Base-by-base conservation (phyloP, 768 basidiomycete species). In the Lentinula aciculospora region DNA sequence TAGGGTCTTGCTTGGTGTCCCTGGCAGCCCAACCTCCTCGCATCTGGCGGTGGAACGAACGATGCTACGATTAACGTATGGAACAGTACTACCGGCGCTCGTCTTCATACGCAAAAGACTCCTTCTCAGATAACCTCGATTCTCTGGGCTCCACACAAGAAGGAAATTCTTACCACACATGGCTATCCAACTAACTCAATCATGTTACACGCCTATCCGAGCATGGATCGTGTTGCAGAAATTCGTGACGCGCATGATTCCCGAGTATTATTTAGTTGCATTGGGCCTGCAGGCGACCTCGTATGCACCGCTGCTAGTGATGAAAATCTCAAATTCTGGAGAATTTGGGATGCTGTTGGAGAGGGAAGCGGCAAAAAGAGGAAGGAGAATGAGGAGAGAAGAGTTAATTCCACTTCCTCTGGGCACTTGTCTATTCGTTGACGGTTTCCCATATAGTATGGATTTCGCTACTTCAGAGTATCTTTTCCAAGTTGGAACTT, bases 251-350 rank as follows among this genome's bases (percentile, higher is more conserved):
- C 96, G 1, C 97, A 98, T 64, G 95, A 98, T 68, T 86, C 88
- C 29, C 77, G 97, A 3, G 91, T 98, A 53, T 74, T 98, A 40
- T 93, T 89, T 68, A 92, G 89, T 57, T 84, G 87, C 21, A 68
- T 97, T 7, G 84, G 89, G 57, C 97, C 97, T 2, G 88, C 85
- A 6, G 97, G 97, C 0, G 93, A 94, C 63, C 85, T 94, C 3
- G 86, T 99, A 9, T 89, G 86, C 62, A 98, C 96, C 0, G 93
- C 91, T 7, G 93, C 92, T 1, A 89, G 89, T 0, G 97, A 98
- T 66, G 96, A 98, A 77, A 95, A 95, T 66, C 76, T 98, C 65
- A 98, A 98, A 76, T 96, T 96, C 72, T 96, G 94, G 94, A 83
- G 85, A 58, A 79, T 92, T 37, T 92, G 90, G 90, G 89, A 91